Evolutionary conservation across 2,329 filamentous ascomycete genomes (phyloP).

Genomic region (Hirsutella minnesotensis): DNA sequence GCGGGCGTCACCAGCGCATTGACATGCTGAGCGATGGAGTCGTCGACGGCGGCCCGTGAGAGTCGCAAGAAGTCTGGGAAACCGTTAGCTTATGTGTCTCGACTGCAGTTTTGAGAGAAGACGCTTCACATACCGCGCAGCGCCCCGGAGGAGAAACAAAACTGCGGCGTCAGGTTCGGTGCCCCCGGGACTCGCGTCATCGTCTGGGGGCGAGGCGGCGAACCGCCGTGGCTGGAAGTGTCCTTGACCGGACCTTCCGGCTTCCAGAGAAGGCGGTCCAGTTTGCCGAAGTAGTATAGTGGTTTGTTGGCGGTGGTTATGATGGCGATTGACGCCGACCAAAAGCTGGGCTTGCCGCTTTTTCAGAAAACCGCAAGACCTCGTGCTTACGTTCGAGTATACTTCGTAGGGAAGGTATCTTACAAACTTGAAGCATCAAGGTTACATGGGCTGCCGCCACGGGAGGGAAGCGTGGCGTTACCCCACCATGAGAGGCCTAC

Average conservation of each 20-base stretch:
- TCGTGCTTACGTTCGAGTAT: no score
- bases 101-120: background rate
- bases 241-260: conserved; percentile 25
- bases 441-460: no score
- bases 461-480: no score
- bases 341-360: no score
- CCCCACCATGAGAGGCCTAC: no score
- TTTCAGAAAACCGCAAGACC: no score
- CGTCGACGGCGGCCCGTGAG: conserved; percentile 76
- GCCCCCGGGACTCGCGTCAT: conserved; percentile 34
- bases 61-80: conserved; percentile 74
- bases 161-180: conserved; percentile 56
- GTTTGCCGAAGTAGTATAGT: conserved; percentile 15
- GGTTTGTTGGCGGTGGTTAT: background rate
- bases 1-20: conserved; percentile 78
- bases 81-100: no score
- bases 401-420: no score
- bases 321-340: no score
- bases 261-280: conserved; percentile 41
- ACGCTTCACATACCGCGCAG: conserved; percentile 51
- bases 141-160: conserved; percentile 62
- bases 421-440: no score
- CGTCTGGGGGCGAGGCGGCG: conserved; percentile 19
- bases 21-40: conserved; percentile 85
- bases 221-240: conserved; percentile 19